Conservation (phyloP, 2,329 filamentous ascomycete genomes). For the Aspergillus arachidicola region DNA sequence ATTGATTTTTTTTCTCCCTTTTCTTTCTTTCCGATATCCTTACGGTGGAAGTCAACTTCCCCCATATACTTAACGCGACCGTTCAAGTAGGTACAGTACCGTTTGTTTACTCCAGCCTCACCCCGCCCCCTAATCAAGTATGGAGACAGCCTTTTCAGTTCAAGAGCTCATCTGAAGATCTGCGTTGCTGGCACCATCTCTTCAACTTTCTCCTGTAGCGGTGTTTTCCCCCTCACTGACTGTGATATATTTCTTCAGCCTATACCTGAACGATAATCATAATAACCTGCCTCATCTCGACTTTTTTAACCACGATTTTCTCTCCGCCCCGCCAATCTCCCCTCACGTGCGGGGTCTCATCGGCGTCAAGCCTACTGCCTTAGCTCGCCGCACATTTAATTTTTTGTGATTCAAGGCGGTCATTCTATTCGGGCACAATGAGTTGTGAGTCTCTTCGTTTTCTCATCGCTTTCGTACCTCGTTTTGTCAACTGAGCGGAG, state of each 20-base stretch:
- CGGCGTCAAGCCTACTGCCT: conserved; percentile 16
- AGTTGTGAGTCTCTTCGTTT: conserved; percentile 26
- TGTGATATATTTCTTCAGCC: background rate
- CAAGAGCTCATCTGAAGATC: background rate
- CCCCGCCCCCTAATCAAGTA: background rate
- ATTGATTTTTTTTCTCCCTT: background rate
- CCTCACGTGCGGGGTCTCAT: conserved; percentile 28
- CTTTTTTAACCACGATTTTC: background rate
- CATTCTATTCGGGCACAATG: conserved; percentile 20
- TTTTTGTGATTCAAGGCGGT: conserved; percentile 4
- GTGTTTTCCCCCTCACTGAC: background rate
- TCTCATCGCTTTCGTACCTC: background rate
- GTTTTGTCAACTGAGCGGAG: conserved; percentile 3
- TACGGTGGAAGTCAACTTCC: background rate
- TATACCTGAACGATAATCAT: background rate
- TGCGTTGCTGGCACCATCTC: background rate
- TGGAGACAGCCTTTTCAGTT: background rate
- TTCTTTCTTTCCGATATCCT: background rate
- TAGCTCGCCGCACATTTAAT: conserved; percentile 22
- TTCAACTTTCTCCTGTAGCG: background rate
- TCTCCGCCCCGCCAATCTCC: conserved; percentile 15
- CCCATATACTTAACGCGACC: background rate
- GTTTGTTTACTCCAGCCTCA: background rate
- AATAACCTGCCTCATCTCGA: background rate
- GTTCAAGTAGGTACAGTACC: background rate